Evolutionary conservation across 2,329 filamentous ascomycete species (phyloP).

Genomic region (Ceratocystis eucalypticola): DNA sequence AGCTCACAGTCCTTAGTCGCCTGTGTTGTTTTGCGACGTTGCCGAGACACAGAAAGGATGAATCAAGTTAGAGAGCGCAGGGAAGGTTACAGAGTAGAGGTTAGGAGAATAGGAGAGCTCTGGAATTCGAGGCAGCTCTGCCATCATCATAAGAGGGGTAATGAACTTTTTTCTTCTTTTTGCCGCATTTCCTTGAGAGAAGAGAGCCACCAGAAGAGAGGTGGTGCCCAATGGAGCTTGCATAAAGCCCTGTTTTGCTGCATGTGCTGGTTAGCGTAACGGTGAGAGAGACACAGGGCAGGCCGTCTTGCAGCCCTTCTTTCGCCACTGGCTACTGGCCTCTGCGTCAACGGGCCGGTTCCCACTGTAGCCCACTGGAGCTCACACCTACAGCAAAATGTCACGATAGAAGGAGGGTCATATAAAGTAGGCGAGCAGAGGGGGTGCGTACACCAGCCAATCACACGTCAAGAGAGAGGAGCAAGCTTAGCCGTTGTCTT

Average conservation of each 20-base stretch:
- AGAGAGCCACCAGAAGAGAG: neutral
- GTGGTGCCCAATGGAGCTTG: neutral
- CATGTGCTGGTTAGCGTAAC: neutral
- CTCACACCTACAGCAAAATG: neutral
- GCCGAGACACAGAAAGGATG: slow-evolving; percentile 3
- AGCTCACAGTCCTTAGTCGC: no score
- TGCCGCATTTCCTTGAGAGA: neutral
- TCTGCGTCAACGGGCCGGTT: neutral
- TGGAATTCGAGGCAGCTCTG: neutral
- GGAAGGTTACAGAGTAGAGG: neutral
- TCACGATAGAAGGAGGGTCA: neutral
- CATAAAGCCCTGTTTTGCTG: neutral
- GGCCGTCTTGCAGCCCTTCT: neutral
- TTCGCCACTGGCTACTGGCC: neutral
- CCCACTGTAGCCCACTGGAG: neutral
- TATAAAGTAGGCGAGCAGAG: neutral
- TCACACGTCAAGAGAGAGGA: neutral
- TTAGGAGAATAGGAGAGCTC: neutral
- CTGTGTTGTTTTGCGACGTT: neutral
- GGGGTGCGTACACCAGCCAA: neutral
- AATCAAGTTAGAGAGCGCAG: neutral
- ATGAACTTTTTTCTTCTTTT: neutral
- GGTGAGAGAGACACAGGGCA: neutral
- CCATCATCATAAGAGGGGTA: neutral
- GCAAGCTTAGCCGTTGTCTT: neutral